Evolutionary conservation across 2,329 filamentous ascomycete species (phyloP), one percentile per base, ranked within the genome.

Genomic region (Arthrobotrys musiformis): DNA sequence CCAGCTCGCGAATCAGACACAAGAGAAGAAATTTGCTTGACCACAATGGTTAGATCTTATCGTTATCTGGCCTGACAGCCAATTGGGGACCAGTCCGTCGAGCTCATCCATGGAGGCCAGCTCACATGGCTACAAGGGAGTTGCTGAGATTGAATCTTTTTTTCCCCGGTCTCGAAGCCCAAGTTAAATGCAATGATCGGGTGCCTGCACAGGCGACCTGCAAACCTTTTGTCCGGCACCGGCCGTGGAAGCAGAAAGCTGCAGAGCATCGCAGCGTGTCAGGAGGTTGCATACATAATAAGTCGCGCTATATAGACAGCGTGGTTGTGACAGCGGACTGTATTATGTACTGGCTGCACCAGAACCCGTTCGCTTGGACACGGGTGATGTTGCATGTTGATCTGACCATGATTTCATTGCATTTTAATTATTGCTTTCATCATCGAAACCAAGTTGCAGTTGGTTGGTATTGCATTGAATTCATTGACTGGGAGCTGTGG

Each of bases 1-100:
- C n/a, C 35, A 69, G 35, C 58, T 76, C 72, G 72, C 72, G 63
- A 76, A 76, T 76, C 72, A 76, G 40, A 50, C 48, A 40, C 56
- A 56, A 44, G 52, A 48, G 19, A 26, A 33, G 56, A 61, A 75
- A 70, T 63, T 72, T 63, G 58, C 67, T 72, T 48, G 26, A 28
- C 58, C 58, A 26, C 58, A 64, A 63, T 24, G 35, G 48, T 56
- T 48, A 56, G 68, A 72, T 72, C 68, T 72, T 72, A 72, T 72
- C 68, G 68, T 72, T 72, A 72, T 72, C 68, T 46, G 44, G 17
- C 17, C 58, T 30, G 28, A 28, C 19, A 56, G 28, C 68, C 68
- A 72, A 72, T 72, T 52, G 64, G 64, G 58, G 63, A 48, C 56
- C 63, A 33, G 48, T 48, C 40, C 48, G 33, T 54, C 48, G 26